Percentiles rank a stretch among this genome's conserved stretches.
phyloP scores from a whole-genome alignment of 73 alveolate genomes.

The Chromera velia region DNA sequence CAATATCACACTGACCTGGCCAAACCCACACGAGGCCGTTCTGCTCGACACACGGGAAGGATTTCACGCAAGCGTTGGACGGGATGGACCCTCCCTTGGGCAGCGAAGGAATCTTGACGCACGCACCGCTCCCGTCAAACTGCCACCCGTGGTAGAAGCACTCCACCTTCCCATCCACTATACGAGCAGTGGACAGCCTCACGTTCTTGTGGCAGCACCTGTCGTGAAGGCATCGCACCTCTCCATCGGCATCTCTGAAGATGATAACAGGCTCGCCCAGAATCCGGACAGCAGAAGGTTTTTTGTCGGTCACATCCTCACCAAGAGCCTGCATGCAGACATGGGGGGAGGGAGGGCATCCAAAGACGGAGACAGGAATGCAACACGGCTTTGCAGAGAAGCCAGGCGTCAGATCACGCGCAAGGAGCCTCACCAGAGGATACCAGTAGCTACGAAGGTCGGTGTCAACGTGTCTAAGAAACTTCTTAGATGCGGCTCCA shows the following conservation, averaged over 20 bases:
- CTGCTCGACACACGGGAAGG: not conserved
- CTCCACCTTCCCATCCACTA: not conserved
- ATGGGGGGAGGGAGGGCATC: too few species aligned
- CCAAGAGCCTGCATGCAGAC: too few species aligned
- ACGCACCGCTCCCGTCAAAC: not conserved
- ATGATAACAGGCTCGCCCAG: not conserved
- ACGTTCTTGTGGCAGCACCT: conserved; percentile 8
- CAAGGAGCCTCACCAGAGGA: too few species aligned
- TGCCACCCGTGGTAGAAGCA: conserved; percentile 10
- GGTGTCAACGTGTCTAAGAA: too few species aligned
- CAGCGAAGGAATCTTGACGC: not conserved
- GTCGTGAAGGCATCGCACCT: not conserved
- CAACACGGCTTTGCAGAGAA: too few species aligned
- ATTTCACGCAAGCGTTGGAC: not conserved
- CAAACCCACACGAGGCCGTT: not conserved
- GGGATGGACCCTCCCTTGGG: not conserved
- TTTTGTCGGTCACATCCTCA: too few species aligned
- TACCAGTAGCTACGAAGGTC: too few species aligned
- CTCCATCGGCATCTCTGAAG: not conserved
- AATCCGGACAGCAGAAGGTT: too few species aligned
- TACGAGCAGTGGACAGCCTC: not conserved
- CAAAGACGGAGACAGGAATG: too few species aligned
- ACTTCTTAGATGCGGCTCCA: too few species aligned
- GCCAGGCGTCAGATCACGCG: too few species aligned
- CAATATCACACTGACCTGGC: not conserved